A percentile compares a stretch with the other conserved stretches of the same genome.
Evolutionary conservation across 2,329 filamentous ascomycete genomes (phyloP).

Genomic region (Neofusicoccum sp.): DNA sequence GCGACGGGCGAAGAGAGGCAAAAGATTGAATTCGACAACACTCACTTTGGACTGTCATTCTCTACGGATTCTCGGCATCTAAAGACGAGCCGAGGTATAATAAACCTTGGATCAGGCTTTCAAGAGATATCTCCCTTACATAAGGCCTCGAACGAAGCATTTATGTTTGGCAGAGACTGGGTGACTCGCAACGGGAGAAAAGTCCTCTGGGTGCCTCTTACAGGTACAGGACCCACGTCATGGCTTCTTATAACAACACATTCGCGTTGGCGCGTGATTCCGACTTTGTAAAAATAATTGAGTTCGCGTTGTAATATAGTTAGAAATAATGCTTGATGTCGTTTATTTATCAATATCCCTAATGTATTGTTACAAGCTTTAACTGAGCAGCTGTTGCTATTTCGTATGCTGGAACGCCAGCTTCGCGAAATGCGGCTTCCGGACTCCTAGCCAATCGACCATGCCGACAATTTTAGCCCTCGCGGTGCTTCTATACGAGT

Average conservation of each 20-base stretch:
- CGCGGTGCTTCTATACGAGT: too few species aligned
- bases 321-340: too few species aligned
- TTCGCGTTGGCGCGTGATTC: neutral
- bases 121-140: neutral
- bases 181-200: neutral
- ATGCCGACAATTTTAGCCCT: too few species aligned
- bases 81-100: neutral
- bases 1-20: conserved; percentile 14
- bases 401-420: too few species aligned
- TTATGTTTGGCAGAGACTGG: neutral
- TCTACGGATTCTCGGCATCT: neutral
- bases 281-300: neutral
- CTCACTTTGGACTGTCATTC: neutral
- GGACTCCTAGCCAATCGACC: too few species aligned
- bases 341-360: too few species aligned
- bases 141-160: neutral
- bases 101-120: neutral
- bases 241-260: neutral
- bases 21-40: neutral
- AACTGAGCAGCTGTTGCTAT: too few species aligned
- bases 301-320: neutral
- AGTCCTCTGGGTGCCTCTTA: neutral
- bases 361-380: too few species aligned
- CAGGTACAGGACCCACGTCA: neutral
- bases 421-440: too few species aligned